These are phyloP conservation scores for Teratosphaeria destructans DNA, from an alignment of 2,329 filamentous ascomycete species.

Conservation along the genomic window DNA sequence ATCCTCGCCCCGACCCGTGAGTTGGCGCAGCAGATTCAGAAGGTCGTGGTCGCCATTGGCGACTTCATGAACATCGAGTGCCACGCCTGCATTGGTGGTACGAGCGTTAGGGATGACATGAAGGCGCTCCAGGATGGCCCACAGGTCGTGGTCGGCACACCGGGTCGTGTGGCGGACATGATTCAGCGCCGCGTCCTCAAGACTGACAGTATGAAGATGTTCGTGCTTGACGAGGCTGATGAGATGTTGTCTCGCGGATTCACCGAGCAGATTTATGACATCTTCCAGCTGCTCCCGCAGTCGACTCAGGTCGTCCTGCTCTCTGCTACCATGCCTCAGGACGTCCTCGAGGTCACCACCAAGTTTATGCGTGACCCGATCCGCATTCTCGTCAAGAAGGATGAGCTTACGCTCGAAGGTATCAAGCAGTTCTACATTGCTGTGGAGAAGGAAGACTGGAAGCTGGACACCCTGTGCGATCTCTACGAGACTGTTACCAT, in stretches of 20 bases:
- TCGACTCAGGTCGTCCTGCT: constrained; percentile 97
- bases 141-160: constrained; percentile 95
- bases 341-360: constrained; percentile 97
- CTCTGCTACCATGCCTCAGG: constrained; percentile 97
- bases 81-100: constrained; percentile 98
- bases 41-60: constrained; percentile 95
- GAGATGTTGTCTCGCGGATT: constrained; percentile 99
- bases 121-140: constrained; percentile 92
- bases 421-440: constrained; percentile 99
- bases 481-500: constrained; percentile 99
- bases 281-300: constrained; percentile 97
- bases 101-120: constrained; percentile 97
- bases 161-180: constrained; percentile 98
- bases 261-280: constrained; percentile 99
- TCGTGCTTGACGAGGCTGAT: constrained; percentile 97
- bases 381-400: constrained; percentile 99
- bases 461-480: constrained; percentile 97
- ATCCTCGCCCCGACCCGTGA: constrained; percentile 97
- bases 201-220: constrained; percentile 99
- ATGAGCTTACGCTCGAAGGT: constrained; percentile 98
- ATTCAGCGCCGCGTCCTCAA: constrained; percentile 95
- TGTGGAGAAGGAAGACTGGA: constrained; percentile 99
- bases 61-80: constrained; percentile 99
- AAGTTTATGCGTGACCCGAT: constrained; percentile 99
- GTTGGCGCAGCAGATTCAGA: constrained; percentile 98